phyloP scores from a whole-genome alignment of 2,329 filamentous ascomycete species.

The Aureobasidium pullulans region DNA sequence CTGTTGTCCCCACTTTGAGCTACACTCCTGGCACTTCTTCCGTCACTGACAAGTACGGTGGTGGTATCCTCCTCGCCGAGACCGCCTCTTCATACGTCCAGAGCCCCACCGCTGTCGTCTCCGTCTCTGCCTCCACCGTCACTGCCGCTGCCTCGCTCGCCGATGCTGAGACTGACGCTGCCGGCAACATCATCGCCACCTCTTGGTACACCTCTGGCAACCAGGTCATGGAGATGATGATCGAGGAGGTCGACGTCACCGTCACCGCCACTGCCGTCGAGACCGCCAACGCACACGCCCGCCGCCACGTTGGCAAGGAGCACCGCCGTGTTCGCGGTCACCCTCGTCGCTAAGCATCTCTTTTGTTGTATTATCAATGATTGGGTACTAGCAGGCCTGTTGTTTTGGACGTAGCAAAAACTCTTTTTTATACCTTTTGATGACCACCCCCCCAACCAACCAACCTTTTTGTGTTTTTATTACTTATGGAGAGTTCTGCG shows the following conservation, averaged over 20 bases:
- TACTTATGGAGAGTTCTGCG: not conserved
- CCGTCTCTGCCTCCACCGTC: conserved; percentile 13
- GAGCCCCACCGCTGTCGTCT: not conserved
- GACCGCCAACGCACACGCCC: conserved; percentile 18
- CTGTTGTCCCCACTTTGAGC: conserved; percentile 27
- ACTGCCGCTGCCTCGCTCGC: conserved; percentile 23
- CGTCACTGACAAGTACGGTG: conserved; percentile 27
- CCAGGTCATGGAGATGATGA: conserved; percentile 37
- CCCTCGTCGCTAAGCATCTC: conserved; percentile 21
- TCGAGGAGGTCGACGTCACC: conserved; percentile 37
- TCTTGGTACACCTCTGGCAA: conserved; percentile 36
- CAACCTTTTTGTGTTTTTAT: not conserved
- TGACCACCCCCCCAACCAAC: not conserved
- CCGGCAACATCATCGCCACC: conserved; percentile 30
- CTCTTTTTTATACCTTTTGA: not conserved
- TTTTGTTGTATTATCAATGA: not conserved
- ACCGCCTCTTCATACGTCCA: conserved; percentile 2
- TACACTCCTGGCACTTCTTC: conserved; percentile 27
- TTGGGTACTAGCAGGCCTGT: not conserved
- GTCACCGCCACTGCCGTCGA: conserved; percentile 30
- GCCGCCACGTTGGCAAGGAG: conserved; percentile 21
- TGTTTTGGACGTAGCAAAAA: conserved; percentile 8
- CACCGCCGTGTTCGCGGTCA: conserved; percentile 24
- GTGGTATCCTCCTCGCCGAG: conserved; percentile 28
- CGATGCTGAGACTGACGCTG: conserved; percentile 7